Conservation (phyloP, 768 basidiomycete species). For the Trametes cinnabarina region DNA sequence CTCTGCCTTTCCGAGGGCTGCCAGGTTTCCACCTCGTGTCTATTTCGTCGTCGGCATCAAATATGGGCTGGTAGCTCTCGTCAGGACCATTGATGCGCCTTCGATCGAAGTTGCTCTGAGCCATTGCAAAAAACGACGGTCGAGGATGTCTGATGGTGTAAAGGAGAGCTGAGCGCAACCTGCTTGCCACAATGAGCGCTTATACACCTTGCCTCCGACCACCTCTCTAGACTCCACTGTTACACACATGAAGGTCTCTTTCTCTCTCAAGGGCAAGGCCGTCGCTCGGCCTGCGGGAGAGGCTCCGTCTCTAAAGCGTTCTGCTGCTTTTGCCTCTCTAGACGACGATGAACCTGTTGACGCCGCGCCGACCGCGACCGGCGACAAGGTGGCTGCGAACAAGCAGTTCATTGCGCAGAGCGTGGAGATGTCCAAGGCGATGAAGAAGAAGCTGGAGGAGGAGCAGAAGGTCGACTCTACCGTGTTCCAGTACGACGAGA, state of each 20-base stretch:
- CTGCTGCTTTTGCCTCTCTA: constrained; percentile 60
- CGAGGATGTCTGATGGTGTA: background rate
- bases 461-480: constrained; percentile 78
- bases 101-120: constrained; percentile 69
- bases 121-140: constrained; percentile 16
- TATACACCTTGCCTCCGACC: background rate
- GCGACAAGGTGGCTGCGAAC: constrained; percentile 42
- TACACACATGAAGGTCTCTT: constrained; percentile 78
- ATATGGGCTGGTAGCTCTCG: constrained; percentile 68
- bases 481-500: constrained; percentile 93
- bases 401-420: constrained; percentile 58
- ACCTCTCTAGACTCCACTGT: too few relatives aligned
- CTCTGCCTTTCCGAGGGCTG: constrained; percentile 50
- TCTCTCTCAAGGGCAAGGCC: constrained; percentile 60
- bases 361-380: constrained; percentile 44
- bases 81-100: constrained; percentile 91
- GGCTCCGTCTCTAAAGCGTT: constrained; percentile 49
- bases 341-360: constrained; percentile 63
- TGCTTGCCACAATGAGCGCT: background rate
- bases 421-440: constrained; percentile 58
- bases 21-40: constrained; percentile 32
- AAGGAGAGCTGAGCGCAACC: too few relatives aligned
- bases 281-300: constrained; percentile 54
- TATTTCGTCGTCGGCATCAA: constrained; percentile 39
- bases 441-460: constrained; percentile 70